Percentiles rank a stretch among this genome's conserved stretches.
Conservation (phyloP, 2,329 filamentous ascomycete species). For the Ascochyta clinopodiicola region DNA sequence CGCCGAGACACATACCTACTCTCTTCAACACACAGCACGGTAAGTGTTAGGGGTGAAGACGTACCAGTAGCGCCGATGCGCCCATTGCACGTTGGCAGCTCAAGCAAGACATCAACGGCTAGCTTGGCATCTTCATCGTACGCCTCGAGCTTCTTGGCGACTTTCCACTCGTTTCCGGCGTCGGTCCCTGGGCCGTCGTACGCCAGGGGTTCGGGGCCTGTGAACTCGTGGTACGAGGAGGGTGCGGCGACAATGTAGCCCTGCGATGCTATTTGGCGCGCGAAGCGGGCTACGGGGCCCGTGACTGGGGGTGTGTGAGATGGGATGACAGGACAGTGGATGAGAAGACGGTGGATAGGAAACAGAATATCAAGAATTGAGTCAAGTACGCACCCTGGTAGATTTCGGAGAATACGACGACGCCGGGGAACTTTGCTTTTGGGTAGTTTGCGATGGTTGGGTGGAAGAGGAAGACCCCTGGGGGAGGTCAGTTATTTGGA, state of each 20-base stretch:
- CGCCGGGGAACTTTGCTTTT: slow-evolving; percentile 86
- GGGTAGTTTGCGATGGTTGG: slow-evolving; percentile 85
- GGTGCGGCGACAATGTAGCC: slow-evolving; percentile 93
- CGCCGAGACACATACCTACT: slow-evolving; percentile 81
- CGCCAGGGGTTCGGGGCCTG: slow-evolving; percentile 78
- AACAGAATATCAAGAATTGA: not conserved
- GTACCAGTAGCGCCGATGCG: slow-evolving; percentile 59
- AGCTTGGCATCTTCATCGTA: slow-evolving; percentile 71
- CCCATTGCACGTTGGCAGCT: slow-evolving; percentile 68
- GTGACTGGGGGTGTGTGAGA: slow-evolving; percentile 63
- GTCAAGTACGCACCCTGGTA: slow-evolving; percentile 74
- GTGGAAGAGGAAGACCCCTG: slow-evolving; percentile 91
- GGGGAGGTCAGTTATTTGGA: too few species aligned
- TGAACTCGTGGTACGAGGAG: slow-evolving; percentile 93
- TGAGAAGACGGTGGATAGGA: not conserved
- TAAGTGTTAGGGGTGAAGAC: not conserved
- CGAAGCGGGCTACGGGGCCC: slow-evolving; percentile 86
- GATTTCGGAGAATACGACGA: slow-evolving; percentile 91
- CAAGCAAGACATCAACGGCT: slow-evolving; percentile 50
- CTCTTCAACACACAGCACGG: slow-evolving; percentile 35
- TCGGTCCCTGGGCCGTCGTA: slow-evolving; percentile 91
- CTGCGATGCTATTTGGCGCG: slow-evolving; percentile 87
- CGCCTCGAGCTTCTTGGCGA: slow-evolving; percentile 81
- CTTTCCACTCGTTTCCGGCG: slow-evolving; percentile 84
- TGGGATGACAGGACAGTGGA: not conserved